phyloP scores from a whole-genome alignment of 1,284 basidiomycete species.

The Phylloboletellus chloephorus region DNA sequence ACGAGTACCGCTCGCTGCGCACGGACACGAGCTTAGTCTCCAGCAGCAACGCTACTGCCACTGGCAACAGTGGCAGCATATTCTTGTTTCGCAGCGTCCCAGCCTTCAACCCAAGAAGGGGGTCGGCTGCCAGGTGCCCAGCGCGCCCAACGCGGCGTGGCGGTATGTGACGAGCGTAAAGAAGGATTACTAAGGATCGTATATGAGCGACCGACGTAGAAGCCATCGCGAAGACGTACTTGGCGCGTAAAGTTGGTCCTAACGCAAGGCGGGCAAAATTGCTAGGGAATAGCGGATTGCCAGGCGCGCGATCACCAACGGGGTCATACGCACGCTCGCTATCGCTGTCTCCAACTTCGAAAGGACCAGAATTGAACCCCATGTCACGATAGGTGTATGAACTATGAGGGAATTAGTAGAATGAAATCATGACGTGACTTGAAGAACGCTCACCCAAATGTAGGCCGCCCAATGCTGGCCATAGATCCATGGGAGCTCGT shows the following conservation, averaged over 20 bases:
- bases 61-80: constrained; percentile 31
- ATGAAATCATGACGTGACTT: background rate
- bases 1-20: too few relatives aligned
- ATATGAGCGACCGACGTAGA: constrained; percentile 1
- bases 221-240: constrained; percentile 34
- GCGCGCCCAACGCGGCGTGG: constrained; percentile 21
- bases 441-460: constrained; percentile 16
- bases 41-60: constrained; percentile 26
- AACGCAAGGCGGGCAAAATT: constrained; percentile 57
- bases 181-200: constrained; percentile 23
- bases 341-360: constrained; percentile 27
- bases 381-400: constrained; percentile 17
- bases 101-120: constrained; percentile 31
- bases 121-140: constrained; percentile 31
- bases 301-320: constrained; percentile 49
- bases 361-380: constrained; percentile 10
- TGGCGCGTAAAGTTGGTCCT: constrained; percentile 52
- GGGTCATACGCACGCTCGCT: constrained; percentile 34
- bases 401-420: constrained; percentile 10
- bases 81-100: constrained; percentile 29
- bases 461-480: constrained; percentile 17
- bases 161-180: constrained; percentile 13
- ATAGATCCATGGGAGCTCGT: constrained; percentile 29
- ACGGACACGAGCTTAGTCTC: constrained; percentile 15
- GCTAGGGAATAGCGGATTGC: constrained; percentile 62